A percentile compares a stretch with the other conserved stretches of the same genome.
phyloP scores from a whole-genome alignment of 2,329 filamentous ascomycete genomes.

The Penicillium thymicola region DNA sequence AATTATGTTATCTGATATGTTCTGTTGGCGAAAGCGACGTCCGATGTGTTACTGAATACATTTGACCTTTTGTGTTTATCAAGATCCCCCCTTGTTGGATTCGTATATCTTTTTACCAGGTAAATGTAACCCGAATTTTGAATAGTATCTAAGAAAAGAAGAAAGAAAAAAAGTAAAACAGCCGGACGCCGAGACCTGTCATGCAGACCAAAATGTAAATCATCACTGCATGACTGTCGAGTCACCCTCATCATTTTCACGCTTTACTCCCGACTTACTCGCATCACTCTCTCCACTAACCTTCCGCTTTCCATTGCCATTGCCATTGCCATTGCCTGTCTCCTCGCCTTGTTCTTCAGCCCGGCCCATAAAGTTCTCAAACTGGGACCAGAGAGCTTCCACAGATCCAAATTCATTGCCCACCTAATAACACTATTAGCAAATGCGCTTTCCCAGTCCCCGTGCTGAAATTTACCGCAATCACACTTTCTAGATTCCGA shows the following conservation, averaged over 20 bases:
- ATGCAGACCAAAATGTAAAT: background rate
- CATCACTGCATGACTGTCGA: conserved; percentile 12
- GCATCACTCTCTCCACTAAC: conserved; percentile 25
- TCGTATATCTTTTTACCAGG: background rate
- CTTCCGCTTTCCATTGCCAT: conserved; percentile 27
- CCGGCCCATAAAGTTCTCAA: conserved; percentile 91
- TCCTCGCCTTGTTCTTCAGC: conserved; percentile 47
- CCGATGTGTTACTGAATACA: conserved; percentile 22
- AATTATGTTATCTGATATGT: conserved; percentile 26
- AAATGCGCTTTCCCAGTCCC: background rate
- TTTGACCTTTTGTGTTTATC: conserved; percentile 15
- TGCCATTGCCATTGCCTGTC: conserved; percentile 13
- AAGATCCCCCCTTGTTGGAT: background rate
- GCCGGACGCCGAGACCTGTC: conserved; percentile 3
- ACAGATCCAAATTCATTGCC: conserved; percentile 98
- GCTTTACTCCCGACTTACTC: conserved; percentile 16
- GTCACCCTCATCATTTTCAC: conserved; percentile 14
- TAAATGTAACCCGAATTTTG: background rate
- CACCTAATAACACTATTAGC: conserved; percentile 52
- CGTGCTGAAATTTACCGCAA: conserved; percentile 59
- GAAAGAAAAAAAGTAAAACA: conserved; percentile 1
- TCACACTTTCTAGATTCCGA: conserved; percentile 84
- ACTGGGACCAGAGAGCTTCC: conserved; percentile 94
- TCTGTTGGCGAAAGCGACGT: conserved; percentile 31
- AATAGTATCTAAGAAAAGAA: conserved; percentile 12